These are phyloP conservation scores for Fusarium sublunatum DNA, from an alignment of 2,329 filamentous ascomycete genomes.

Conservation along the genomic window DNA sequence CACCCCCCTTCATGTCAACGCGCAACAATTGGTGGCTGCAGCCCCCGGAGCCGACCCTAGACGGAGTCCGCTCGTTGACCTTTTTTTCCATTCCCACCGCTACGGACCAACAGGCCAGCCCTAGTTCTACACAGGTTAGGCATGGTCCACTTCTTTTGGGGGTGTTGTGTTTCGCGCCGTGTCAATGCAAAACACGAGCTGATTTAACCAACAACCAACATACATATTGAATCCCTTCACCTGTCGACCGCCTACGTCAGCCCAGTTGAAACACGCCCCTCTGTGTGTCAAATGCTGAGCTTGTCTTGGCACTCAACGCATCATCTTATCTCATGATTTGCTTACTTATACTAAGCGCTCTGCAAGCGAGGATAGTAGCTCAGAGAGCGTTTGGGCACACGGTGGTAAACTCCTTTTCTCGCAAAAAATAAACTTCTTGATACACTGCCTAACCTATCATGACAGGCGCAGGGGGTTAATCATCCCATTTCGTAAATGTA, in stretches of 20 bases:
- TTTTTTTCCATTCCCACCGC: constrained; percentile 33
- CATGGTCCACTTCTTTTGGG: constrained; percentile 20
- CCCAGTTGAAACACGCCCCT: not conserved
- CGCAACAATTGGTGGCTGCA: constrained; percentile 32
- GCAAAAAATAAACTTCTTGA: constrained; percentile 10
- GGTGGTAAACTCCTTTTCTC: constrained; percentile 10
- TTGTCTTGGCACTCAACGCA: not conserved
- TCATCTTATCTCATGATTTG: not conserved
- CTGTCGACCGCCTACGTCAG: constrained; percentile 20
- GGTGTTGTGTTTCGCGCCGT: constrained; percentile 20
- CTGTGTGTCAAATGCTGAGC: not conserved
- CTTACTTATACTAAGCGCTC: not conserved
- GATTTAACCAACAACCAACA: constrained; percentile 31
- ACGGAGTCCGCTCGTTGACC: constrained; percentile 29
- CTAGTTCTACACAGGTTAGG: constrained; percentile 24
- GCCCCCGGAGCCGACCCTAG: constrained; percentile 42
- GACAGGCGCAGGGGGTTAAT: constrained; percentile 11
- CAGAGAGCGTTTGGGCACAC: constrained; percentile 4
- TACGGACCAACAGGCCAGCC: constrained; percentile 40
- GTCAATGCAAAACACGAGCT: constrained; percentile 34
- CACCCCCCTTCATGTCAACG: constrained; percentile 10
- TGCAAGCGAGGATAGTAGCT: not conserved
- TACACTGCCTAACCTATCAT: constrained; percentile 28
- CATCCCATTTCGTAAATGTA: constrained; percentile 15
- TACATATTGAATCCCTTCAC: constrained; percentile 15